Evolutionary conservation across 169 alveolate genomes (phyloP).

Genomic region (Perkinsus olseni): DNA sequence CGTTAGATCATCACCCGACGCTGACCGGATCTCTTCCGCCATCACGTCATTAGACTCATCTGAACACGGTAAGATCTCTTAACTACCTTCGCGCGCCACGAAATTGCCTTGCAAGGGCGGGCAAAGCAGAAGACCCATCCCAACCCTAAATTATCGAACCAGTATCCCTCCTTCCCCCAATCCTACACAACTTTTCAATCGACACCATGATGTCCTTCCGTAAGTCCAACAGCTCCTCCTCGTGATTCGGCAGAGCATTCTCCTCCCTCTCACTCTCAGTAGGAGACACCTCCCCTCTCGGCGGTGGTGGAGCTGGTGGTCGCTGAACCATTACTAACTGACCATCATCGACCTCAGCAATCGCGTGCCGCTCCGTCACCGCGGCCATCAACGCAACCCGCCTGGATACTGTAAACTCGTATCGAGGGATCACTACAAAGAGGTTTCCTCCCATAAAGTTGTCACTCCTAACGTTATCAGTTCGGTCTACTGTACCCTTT

Average conservation of each 20-base stretch:
- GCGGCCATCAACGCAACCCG: not conserved
- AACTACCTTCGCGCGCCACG: not conserved
- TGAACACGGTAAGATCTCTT: not conserved
- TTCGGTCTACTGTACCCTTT: not conserved
- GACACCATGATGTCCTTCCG: not conserved
- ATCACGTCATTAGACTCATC: not conserved
- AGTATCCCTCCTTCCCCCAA: too few species aligned
- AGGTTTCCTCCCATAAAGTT: too few species aligned
- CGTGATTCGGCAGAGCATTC: not conserved
- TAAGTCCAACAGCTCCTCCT: not conserved
- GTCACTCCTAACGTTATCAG: too few species aligned
- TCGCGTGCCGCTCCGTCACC: not conserved
- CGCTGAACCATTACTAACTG: not conserved
- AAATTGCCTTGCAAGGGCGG: not conserved
- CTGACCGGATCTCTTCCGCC: not conserved
- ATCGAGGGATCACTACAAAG: not conserved
- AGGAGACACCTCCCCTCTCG: not conserved
- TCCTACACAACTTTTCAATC: not conserved
- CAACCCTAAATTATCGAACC: not conserved
- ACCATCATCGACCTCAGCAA: not conserved
- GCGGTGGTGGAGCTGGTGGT: not conserved
- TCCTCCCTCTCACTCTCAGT: not conserved
- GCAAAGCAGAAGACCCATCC: not conserved
- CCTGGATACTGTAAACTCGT: not conserved
- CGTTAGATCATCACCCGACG: not conserved